Evolutionary conservation across 202 grass and related monocot species (phyloP).

Genomic region (Panicum virgatum): DNA sequence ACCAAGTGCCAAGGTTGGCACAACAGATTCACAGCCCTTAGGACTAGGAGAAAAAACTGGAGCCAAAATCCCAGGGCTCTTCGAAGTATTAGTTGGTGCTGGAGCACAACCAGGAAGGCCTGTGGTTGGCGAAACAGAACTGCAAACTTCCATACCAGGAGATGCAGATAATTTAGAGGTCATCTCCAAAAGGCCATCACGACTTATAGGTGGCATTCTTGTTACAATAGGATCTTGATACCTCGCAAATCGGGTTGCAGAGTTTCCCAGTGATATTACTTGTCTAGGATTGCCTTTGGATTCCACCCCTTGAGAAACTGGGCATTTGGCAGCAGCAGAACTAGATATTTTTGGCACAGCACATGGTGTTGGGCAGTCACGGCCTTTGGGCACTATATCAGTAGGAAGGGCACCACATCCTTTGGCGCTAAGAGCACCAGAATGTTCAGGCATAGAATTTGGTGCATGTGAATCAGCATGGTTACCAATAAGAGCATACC

Average conservation of each 20-base stretch:
- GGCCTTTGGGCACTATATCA: neutral
- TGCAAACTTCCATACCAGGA: conserved; percentile 18
- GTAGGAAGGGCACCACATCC: conserved; percentile 20
- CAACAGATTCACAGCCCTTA: conserved; percentile 37
- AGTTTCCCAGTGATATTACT: conserved; percentile 14
- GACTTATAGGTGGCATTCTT: conserved; percentile 38
- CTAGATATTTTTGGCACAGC: conserved; percentile 22
- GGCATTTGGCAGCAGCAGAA: conserved; percentile 18
- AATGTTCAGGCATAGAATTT: conserved; percentile 29
- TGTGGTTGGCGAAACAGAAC: neutral
- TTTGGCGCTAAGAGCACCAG: conserved; percentile 3
- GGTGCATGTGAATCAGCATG: conserved; percentile 24
- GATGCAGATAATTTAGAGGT: conserved; percentile 29
- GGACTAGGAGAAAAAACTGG: neutral
- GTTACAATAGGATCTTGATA: conserved; percentile 22
- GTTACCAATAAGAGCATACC: conserved; percentile 14
- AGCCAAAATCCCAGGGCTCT: conserved; percentile 3
- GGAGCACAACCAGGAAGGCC: neutral
- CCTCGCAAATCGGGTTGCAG: conserved; percentile 19
- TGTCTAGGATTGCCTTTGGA: conserved; percentile 10
- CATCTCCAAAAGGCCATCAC: conserved; percentile 21
- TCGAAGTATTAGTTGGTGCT: conserved; percentile 16
- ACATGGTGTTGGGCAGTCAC: conserved; percentile 14
- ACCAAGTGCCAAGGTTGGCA: conserved; percentile 36
- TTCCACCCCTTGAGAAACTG: neutral